Evolutionary conservation across 2,329 filamentous ascomycete species (phyloP).

Genomic region (Botrytis deweyae): DNA sequence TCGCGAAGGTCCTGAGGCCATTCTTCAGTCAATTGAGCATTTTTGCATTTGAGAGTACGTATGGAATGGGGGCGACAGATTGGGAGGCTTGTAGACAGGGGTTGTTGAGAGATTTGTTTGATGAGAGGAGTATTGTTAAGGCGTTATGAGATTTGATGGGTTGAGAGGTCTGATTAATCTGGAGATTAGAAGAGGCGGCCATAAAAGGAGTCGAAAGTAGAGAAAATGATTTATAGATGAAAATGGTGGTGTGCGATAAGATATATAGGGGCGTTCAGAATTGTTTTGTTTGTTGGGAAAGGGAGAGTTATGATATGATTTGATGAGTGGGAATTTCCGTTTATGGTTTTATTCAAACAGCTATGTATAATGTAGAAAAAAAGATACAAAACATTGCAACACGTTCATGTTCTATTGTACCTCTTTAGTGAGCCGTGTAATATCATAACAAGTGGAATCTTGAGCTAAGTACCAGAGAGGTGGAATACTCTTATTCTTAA

Average conservation of each 20-base stretch:
- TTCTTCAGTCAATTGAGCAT: slow-evolving; percentile 94
- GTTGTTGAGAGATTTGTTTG: slow-evolving; percentile 74
- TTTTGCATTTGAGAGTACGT: slow-evolving; percentile 87
- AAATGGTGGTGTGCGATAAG: not conserved
- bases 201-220: not conserved
- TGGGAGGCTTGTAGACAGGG: slow-evolving; percentile 60
- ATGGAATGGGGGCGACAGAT: slow-evolving; percentile 75
- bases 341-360: not conserved
- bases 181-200: not conserved
- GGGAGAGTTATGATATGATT: not conserved
- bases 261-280: not conserved
- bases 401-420: not conserved
- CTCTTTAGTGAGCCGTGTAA: not conserved
- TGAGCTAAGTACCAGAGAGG: not conserved
- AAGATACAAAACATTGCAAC: not conserved
- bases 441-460: not conserved
- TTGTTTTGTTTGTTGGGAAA: slow-evolving; percentile 2
- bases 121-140: slow-evolving; percentile 68
- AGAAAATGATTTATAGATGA: slow-evolving; percentile 8
- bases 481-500: not conserved
- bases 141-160: slow-evolving; percentile 39
- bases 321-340: not conserved
- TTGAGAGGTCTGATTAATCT: not conserved
- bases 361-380: not conserved
- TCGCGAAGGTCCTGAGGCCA: slow-evolving; percentile 75